These are phyloP conservation scores for Endogone sp. DNA, from an alignment of 192 early-diverging fungal genomes.

Conservation along the genomic window DNA sequence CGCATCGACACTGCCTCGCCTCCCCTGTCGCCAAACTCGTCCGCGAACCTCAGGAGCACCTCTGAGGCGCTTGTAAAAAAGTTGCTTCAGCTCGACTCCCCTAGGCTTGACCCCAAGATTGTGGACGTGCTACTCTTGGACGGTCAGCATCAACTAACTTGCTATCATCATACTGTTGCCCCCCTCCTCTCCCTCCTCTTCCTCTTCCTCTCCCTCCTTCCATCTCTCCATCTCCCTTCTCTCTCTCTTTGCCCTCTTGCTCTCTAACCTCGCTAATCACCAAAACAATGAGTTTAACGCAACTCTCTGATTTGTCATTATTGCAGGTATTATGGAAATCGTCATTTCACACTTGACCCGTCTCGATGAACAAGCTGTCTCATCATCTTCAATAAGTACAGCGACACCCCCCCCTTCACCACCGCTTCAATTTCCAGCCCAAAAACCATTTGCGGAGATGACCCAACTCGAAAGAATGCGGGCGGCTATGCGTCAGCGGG, in stretches of 20 bases:
- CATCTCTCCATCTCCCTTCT: no score
- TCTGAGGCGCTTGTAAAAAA: conserved; percentile 26
- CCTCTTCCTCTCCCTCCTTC: no score
- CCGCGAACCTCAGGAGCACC: conserved; percentile 16
- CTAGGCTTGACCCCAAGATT: conserved; percentile 26
- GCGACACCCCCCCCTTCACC: neutral
- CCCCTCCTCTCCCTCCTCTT: no score
- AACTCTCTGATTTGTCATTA: neutral
- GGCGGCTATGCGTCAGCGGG: conserved; percentile 13
- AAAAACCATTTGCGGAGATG: neutral
- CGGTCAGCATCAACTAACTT: conserved; percentile 21
- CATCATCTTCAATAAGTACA: neutral
- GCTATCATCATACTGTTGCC: neutral
- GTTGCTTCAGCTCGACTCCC: conserved; percentile 19
- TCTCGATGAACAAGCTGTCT: neutral
- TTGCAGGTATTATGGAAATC: conserved; percentile 31
- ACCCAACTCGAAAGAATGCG: conserved; percentile 8
- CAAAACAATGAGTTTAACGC: neutral
- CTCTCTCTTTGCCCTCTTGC: no score
- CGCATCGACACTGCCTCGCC: neutral
- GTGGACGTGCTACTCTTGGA: conserved; percentile 28
- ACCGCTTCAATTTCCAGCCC: neutral
- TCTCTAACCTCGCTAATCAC: no score
- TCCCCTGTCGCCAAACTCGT: neutral
- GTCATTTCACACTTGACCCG: conserved; percentile 26